These are phyloP conservation scores for Trichoderma cornu-damae DNA, from an alignment of 2,329 filamentous ascomycete genomes.

Conservation along the genomic window DNA sequence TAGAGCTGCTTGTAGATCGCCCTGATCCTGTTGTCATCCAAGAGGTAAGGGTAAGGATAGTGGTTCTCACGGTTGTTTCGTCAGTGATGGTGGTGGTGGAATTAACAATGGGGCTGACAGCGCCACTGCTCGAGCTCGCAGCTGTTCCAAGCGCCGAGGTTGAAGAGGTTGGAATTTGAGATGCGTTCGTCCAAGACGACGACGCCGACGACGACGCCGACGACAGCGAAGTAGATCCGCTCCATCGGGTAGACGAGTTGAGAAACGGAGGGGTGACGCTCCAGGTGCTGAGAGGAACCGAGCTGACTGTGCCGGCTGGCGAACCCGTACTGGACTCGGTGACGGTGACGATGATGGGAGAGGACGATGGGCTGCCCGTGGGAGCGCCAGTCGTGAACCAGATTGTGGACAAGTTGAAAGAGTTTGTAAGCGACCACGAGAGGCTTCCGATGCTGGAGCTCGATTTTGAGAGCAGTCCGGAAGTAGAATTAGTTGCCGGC, in stretches of 20 bases:
- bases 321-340: neutral
- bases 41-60: slow-evolving; percentile 15
- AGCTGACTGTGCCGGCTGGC: neutral
- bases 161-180: neutral
- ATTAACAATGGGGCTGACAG: neutral
- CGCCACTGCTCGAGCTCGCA: neutral
- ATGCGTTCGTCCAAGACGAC: slow-evolving; percentile 5
- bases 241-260: neutral
- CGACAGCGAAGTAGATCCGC: neutral
- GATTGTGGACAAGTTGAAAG: slow-evolving; percentile 12
- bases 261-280: neutral
- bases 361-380: neutral
- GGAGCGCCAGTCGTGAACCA: neutral
- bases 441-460: slow-evolving; percentile 1
- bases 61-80: slow-evolving; percentile 5
- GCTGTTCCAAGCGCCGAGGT: neutral
- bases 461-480: neutral
- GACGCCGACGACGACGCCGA: neutral
- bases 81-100: slow-evolving; percentile 2
- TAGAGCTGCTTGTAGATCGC: neutral
- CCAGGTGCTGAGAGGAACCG: neutral
- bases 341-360: neutral
- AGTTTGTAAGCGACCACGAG: slow-evolving; percentile 13
- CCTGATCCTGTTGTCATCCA: slow-evolving; percentile 16
- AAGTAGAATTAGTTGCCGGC: slow-evolving; percentile 13